Percentiles rank a stretch among this genome's conserved stretches.
Evolutionary conservation across 345 rosid genomes (phyloP).

Genomic region (Microcos paniculata): DNA sequence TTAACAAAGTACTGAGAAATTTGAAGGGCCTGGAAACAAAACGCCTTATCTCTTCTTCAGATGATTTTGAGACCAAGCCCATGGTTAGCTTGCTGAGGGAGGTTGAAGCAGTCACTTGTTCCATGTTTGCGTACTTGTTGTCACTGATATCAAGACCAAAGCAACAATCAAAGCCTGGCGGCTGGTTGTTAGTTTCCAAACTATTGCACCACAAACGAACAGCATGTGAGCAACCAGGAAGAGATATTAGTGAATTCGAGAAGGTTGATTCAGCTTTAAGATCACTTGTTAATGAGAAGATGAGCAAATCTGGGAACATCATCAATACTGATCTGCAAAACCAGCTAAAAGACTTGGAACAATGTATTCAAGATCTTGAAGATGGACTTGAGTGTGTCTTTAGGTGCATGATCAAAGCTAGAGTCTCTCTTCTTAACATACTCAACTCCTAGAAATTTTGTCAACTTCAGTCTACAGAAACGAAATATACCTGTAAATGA

Average conservation of each 20-base stretch:
- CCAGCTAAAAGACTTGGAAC: slow-evolving; percentile 20
- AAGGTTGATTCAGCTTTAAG: slow-evolving; percentile 20
- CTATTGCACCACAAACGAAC: slow-evolving; percentile 22
- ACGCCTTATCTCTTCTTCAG: background rate
- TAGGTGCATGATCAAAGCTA: slow-evolving; percentile 31
- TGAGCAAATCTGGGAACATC: slow-evolving; percentile 12
- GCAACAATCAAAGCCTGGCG: background rate
- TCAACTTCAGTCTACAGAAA: background rate
- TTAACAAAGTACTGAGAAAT: slow-evolving; percentile 13
- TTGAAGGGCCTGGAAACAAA: slow-evolving; percentile 8
- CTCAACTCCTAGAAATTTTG: background rate
- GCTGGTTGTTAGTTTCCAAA: slow-evolving; percentile 27
- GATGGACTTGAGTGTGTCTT: slow-evolving; percentile 29
- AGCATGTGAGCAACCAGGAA: slow-evolving; percentile 14
- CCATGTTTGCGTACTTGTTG: slow-evolving; percentile 22
- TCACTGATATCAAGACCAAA: slow-evolving; percentile 18
- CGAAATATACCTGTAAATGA: background rate
- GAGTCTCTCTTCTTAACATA: slow-evolving; percentile 37
- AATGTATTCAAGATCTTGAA: slow-evolving; percentile 33
- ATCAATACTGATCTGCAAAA: slow-evolving; percentile 1
- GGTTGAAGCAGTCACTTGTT: slow-evolving; percentile 19
- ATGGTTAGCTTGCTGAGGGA: slow-evolving; percentile 16
- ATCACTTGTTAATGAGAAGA: background rate
- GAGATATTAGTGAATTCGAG: slow-evolving; percentile 18
- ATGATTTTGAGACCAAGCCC: background rate